Conservation (phyloP, 495 filamentous ascomycete genomes). For the Emericellopsis terricola region DNA sequence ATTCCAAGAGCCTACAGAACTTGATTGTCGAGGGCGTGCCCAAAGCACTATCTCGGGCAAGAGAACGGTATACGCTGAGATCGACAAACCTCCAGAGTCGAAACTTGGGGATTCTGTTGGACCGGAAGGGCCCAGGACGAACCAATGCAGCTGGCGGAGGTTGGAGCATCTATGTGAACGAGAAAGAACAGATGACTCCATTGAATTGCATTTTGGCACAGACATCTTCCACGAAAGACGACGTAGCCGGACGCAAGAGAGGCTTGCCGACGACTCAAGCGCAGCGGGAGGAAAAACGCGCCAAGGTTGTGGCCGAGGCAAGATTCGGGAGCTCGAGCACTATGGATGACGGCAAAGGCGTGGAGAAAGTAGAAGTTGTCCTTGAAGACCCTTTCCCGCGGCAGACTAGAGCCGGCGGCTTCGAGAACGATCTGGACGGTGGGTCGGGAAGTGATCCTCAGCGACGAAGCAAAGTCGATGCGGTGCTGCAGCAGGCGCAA, state of each 20-base stretch:
- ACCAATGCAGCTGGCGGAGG: constrained; percentile 53
- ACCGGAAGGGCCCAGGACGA: constrained; percentile 44
- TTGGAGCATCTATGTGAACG: constrained; percentile 61
- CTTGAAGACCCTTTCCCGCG: constrained; percentile 37
- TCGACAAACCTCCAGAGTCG: constrained; percentile 47
- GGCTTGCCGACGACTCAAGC: constrained; percentile 12
- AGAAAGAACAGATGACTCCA: constrained; percentile 36
- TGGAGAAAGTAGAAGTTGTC: constrained; percentile 43
- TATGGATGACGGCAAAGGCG: constrained; percentile 32
- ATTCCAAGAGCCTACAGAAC: constrained; percentile 45
- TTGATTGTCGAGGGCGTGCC: constrained; percentile 57
- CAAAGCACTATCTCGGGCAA: constrained; percentile 52
- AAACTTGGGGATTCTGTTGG: constrained; percentile 45
- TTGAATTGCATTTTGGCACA: constrained; percentile 37
- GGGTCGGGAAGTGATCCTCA: constrained; percentile 1
- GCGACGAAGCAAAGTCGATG: constrained; percentile 14
- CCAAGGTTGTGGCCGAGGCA: constrained; percentile 27
- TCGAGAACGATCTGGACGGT: background rate
- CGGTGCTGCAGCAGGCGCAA: constrained; percentile 7
- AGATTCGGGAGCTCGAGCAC: constrained; percentile 35
- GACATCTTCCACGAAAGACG: background rate
- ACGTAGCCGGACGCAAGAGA: constrained; percentile 7
- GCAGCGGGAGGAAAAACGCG: constrained; percentile 19
- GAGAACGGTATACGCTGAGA: constrained; percentile 48
- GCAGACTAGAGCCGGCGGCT: no score